phyloP scores from a whole-genome alignment of 192 early-diverging fungal genomes.

The Entomortierella beljakovae region DNA sequence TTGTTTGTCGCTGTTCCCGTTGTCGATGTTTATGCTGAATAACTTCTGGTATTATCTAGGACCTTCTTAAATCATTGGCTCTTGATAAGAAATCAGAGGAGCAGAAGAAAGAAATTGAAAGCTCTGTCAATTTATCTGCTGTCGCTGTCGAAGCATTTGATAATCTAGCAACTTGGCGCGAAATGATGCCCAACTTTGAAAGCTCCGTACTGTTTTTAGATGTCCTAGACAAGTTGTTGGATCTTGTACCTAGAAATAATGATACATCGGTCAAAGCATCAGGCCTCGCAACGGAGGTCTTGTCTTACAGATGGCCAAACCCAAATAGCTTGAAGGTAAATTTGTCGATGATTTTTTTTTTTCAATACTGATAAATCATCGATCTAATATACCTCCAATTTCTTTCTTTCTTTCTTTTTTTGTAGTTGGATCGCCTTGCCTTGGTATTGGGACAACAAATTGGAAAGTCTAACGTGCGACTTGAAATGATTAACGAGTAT shows the following conservation, averaged over 20 bases:
- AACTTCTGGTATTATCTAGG: background rate
- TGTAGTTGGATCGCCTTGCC: constrained; percentile 55
- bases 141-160: constrained; percentile 48
- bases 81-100: constrained; percentile 16
- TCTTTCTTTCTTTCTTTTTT: background rate
- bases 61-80: constrained; percentile 34
- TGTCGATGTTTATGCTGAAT: background rate
- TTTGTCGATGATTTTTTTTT: background rate
- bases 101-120: constrained; percentile 11
- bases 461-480: constrained; percentile 34
- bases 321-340: constrained; percentile 53
- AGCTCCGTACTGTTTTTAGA: constrained; percentile 56
- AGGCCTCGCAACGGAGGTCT: constrained; percentile 41
- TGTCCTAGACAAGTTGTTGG: constrained; percentile 51
- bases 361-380: background rate
- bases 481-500: constrained; percentile 54
- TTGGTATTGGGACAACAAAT: constrained; percentile 60
- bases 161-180: constrained; percentile 47
- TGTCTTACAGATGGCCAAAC: constrained; percentile 55
- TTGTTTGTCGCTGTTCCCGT: background rate
- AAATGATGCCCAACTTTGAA: constrained; percentile 56
- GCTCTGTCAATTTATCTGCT: constrained; percentile 30
- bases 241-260: constrained; percentile 36
- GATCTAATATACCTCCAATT: too few species aligned
- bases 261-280: constrained; percentile 39